These are phyloP conservation scores for Tolypocladium tropicale DNA, from an alignment of 2,329 filamentous ascomycete genomes.

Conservation along the genomic window DNA sequence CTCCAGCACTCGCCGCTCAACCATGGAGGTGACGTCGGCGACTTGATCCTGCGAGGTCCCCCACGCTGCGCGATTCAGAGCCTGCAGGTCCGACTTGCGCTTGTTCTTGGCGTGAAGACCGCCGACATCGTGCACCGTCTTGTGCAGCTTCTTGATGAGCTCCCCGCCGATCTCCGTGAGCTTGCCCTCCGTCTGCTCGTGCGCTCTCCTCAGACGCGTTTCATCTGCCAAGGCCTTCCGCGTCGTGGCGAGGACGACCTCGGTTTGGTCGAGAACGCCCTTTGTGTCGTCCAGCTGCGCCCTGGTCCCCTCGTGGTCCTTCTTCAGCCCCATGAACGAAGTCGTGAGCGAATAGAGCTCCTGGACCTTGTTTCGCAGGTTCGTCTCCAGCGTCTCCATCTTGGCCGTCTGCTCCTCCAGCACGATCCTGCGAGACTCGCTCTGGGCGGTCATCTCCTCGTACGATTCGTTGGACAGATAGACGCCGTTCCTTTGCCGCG, in stretches of 20 bases:
- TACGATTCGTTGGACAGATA: conserved; percentile 84
- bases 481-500: conserved; percentile 86
- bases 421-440: conserved; percentile 82
- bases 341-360: conserved; percentile 81
- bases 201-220: conserved; percentile 66
- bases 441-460: conserved; percentile 84
- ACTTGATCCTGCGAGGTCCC: conserved; percentile 65
- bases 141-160: conserved; percentile 67
- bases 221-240: conserved; percentile 71
- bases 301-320: conserved; percentile 74
- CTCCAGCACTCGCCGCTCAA: conserved; percentile 64
- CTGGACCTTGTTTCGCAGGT: conserved; percentile 85
- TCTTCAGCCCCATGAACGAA: conserved; percentile 79
- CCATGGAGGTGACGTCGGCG: conserved; percentile 60
- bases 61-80: conserved; percentile 72
- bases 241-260: conserved; percentile 70
- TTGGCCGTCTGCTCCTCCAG: conserved; percentile 87
- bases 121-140: conserved; percentile 70
- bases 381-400: conserved; percentile 84
- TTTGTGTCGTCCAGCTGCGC: conserved; percentile 68
- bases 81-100: conserved; percentile 75
- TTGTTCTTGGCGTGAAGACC: conserved; percentile 79
- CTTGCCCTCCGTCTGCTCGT: conserved; percentile 73
- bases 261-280: conserved; percentile 75
- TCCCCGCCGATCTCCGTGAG: conserved; percentile 64